Conservation (phyloP, 352 stramenopile species). For the Phytophthora colocasiae region DNA sequence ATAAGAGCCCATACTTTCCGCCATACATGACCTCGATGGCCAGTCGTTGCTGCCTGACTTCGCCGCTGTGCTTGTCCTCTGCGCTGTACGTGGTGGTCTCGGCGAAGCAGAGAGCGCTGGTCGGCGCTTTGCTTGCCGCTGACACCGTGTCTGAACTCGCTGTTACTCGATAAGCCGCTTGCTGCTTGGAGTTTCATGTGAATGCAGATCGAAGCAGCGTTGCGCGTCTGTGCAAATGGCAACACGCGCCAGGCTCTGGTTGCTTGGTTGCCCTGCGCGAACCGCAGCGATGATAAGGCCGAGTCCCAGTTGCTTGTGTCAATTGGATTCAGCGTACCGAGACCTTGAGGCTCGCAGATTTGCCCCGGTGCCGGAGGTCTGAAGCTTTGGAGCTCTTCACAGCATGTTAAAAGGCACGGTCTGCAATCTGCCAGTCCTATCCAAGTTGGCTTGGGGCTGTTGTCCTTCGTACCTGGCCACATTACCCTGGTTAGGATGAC, state of each 20-base stretch:
- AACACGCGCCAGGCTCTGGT: not conserved
- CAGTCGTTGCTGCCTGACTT: slow-evolving; percentile 11
- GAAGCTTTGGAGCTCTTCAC: slow-evolving; percentile 7
- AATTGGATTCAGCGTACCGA: slow-evolving; percentile 3
- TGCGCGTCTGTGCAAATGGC: slow-evolving; percentile 19
- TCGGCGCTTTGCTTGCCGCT: slow-evolving; percentile 12
- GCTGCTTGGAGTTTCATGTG: slow-evolving; percentile 10
- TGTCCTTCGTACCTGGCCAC: not conserved
- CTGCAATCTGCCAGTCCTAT: not conserved
- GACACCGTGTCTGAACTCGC: too few relatives aligned
- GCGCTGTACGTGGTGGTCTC: slow-evolving; percentile 17
- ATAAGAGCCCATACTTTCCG: slow-evolving; percentile 12
- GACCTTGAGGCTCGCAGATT: slow-evolving; percentile 12
- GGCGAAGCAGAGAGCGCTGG: slow-evolving; percentile 9
- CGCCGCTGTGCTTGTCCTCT: not conserved
- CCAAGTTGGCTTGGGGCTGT: slow-evolving; percentile 3
- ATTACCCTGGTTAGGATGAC: too few relatives aligned
- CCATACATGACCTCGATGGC: not conserved
- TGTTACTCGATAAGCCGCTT: too few relatives aligned
- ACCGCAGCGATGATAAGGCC: not conserved
- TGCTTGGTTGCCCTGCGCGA: slow-evolving; percentile 8
- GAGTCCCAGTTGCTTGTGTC: not conserved
- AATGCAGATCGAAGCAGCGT: slow-evolving; percentile 21
- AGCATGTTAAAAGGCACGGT: not conserved
- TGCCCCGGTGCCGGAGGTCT: not conserved